These are phyloP conservation scores for Phanerochaete carnosa DNA, from an alignment of 768 basidiomycete genomes.

Conservation along the genomic window DNA sequence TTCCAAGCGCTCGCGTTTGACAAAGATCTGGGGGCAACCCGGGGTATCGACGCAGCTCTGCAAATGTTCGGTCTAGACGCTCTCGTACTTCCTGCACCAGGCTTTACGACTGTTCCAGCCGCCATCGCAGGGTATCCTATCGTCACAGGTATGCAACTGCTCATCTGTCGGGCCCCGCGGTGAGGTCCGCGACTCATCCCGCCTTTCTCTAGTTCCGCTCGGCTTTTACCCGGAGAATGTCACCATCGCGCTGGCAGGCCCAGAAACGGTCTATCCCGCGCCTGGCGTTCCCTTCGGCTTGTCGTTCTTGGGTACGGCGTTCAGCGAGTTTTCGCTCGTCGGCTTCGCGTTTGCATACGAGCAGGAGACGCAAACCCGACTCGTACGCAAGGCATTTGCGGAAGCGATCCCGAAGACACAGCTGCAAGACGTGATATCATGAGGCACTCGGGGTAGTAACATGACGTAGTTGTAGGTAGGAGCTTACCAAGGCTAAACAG, in stretches of 20 bases:
- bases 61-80: slow-evolving; percentile 30
- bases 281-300: slow-evolving; percentile 60
- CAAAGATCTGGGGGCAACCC: slow-evolving; percentile 28
- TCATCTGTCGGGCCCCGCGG: neutral
- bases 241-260: slow-evolving; percentile 30
- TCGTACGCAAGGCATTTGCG: slow-evolving; percentile 26
- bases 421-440: slow-evolving; percentile 21
- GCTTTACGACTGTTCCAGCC: slow-evolving; percentile 29
- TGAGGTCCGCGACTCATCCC: neutral
- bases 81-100: slow-evolving; percentile 30
- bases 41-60: slow-evolving; percentile 33
- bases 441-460: neutral
- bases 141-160: slow-evolving; percentile 47
- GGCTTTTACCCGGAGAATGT: slow-evolving; percentile 54
- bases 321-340: slow-evolving; percentile 55
- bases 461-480: neutral
- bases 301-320: slow-evolving; percentile 60
- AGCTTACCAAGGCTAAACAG: neutral
- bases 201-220: slow-evolving; percentile 43
- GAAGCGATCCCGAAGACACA: slow-evolving; percentile 31
- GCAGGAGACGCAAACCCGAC: slow-evolving; percentile 30
- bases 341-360: slow-evolving; percentile 63
- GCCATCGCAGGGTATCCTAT: slow-evolving; percentile 68
- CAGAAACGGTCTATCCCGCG: slow-evolving; percentile 40
- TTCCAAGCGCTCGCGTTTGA: slow-evolving; percentile 28